Evolutionary conservation across 116 monocot genomes (phyloP), one percentile per base, ranked within the genome.

Genomic region (Phalaenopsis hybrid): DNA sequence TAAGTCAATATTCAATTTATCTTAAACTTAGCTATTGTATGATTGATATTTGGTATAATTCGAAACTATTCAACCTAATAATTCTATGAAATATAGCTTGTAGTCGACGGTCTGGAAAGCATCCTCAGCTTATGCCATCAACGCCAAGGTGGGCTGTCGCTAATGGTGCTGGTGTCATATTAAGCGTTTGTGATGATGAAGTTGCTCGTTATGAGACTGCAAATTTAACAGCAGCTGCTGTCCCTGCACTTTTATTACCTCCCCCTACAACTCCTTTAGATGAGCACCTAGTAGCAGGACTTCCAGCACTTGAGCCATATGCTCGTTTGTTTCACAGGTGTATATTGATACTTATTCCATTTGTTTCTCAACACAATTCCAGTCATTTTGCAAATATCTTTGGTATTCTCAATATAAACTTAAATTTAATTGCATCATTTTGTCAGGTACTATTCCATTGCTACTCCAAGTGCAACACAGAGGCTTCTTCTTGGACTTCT

Each of bases 81-180:
- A 13, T 3, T n/a, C 52, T 83, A 17, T 74, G 51, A 34, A 77
- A 63, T n/a, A 57, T 55, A 96, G 96, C 91, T 86, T 89, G 69
- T 81, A 90, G 89, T 83, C 86, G 95, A 81, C 85, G 92, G 77
- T 93, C 98, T 81, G 98, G 98, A 57, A 98, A 98, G 79, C 98
- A 93, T 86, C 98, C 98, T 79, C 98, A 98, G 72, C 90, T 98
- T 79, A 98, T 98, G 95, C 95, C 91, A 57, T 98, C 98, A 34
- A 98, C 98, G 75, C 98, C 98, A 28, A 89, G 98, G 85, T 98
- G 98, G 98, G 98, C 98, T 81, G 98, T 98, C 46, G 98, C 98
- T 15, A 98, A 98, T 91, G 98, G 98, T 49, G 98, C 98, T 65
- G 98, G 98, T 79, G 98, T 98, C 44, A 98, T 98, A 84, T 85